Evolutionary conservation across 805 yeast genomes (phyloP), one percentile per base, ranked within the genome.

Genomic region (Saccharomyces mikatae): DNA sequence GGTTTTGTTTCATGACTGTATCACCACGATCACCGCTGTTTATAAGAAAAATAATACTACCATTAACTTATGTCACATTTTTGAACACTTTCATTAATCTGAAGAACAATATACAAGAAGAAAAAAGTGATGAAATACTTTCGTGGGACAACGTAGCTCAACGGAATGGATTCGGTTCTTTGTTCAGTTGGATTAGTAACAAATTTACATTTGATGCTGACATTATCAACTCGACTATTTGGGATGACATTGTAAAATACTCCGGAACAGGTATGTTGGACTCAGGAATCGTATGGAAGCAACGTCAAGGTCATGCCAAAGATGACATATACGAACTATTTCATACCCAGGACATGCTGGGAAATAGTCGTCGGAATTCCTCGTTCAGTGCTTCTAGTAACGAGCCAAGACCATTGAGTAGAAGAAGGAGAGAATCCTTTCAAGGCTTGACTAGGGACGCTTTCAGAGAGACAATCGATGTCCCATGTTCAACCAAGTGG

Each of bases 21-120:
- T 87, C 78, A 70, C 90, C 97, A 62, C 87, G 96, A 1, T 94
- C 89, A 1, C 96, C 97, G 58, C 87, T 84, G 8, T 87, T 88
- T 54, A 90, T 87, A 56, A 96, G 80, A 74, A 92, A 90, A 50
- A 54, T 65, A 6, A 55, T 58, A 36, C 27, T 67, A 14, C 62
- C 68, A 6, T 51, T 52, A 52, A 51, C 54, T 1, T 67, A 56
- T 48, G 57, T 61, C 22, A 54, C 57, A 14, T 67, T 61, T 53
- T 57, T 63, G 26, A 48, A 54, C 29, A 53, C 62, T 22, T 57
- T 58, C 47, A 56, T 58, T 21, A 50, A 50, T 6, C 47, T 60
- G 29, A 65, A 64, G 46, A 49, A 54, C 30, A 52, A 51, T 26
- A 52, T 58, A 5, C 60, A 59, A 41, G 53, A 47, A 21, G 32